Percentiles rank a stretch among this genome's conserved stretches.
These are phyloP conservation scores for Salvia rosmarinus DNA, from an alignment of 257 asterid species.

Conservation along the genomic window DNA sequence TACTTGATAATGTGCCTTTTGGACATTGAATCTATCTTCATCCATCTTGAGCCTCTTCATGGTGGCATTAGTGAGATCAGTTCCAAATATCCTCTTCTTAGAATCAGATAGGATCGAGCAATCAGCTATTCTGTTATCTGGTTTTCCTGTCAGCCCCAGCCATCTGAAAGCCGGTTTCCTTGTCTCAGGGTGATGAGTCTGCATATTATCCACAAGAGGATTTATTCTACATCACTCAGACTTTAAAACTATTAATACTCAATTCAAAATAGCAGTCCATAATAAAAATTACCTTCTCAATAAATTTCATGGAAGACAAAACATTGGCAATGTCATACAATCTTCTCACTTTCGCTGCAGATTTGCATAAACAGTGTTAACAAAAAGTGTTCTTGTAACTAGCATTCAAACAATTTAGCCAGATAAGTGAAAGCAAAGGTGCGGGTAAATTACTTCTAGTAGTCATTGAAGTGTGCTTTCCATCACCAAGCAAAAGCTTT, in stretches of 20 bases:
- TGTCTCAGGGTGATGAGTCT: constrained; percentile 92
- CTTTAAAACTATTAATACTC: not conserved
- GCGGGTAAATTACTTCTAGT: constrained; percentile 67
- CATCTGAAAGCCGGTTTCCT: constrained; percentile 96
- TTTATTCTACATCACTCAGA: not conserved
- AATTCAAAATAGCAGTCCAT: not conserved
- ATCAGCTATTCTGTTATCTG: constrained; percentile 42
- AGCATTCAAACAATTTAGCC: constrained; percentile 10
- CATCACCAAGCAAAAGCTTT: constrained; percentile 83
- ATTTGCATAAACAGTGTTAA: constrained; percentile 26
- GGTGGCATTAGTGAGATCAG: constrained; percentile 67
- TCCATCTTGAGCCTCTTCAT: constrained; percentile 64
- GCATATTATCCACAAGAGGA: constrained; percentile 37
- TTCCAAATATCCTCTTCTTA: constrained; percentile 83
- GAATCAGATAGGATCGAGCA: constrained; percentile 41
- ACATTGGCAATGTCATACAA: constrained; percentile 94
- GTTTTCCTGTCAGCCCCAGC: constrained; percentile 64
- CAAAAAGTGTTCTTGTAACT: not conserved
- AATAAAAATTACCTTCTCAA: constrained; percentile 69
- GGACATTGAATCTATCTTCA: constrained; percentile 31
- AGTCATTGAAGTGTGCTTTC: constrained; percentile 81
- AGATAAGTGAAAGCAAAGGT: not conserved
- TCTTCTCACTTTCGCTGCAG: constrained; percentile 93
- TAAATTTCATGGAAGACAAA: constrained; percentile 88
- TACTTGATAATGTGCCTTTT: constrained; percentile 41